Evolutionary conservation across 2,329 filamentous ascomycete species (phyloP).

Genomic region (Sclerotinia spermophila): DNA sequence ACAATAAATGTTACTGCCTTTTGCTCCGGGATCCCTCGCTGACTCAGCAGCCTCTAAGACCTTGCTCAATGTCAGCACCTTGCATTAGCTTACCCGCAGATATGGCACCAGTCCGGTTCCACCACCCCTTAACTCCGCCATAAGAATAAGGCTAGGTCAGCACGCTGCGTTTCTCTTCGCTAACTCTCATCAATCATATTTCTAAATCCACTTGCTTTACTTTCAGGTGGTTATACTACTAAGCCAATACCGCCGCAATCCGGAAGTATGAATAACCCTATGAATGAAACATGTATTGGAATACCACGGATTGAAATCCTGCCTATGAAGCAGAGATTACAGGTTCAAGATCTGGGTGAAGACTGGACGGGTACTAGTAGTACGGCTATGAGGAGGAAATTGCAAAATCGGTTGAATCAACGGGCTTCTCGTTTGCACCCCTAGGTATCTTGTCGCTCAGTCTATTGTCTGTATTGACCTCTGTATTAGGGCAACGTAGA

Average conservation of each 20-base stretch:
- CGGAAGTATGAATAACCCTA: background rate
- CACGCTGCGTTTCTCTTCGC: background rate
- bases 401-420: constrained; percentile 34
- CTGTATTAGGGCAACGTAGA: constrained; percentile 4
- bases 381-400: constrained; percentile 29
- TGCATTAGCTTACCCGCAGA: constrained; percentile 2
- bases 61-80: background rate
- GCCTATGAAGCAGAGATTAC: constrained; percentile 22
- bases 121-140: background rate
- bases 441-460: too few relatives aligned
- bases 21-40: background rate
- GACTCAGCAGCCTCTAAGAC: background rate
- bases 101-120: background rate
- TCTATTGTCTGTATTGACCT: background rate
- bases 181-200: background rate
- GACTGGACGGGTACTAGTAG: constrained; percentile 39
- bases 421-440: constrained; percentile 32
- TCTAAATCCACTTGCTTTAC: background rate
- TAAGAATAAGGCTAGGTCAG: background rate
- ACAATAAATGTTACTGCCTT: background rate
- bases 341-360: constrained; percentile 26
- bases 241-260: background rate
- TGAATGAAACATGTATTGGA: background rate
- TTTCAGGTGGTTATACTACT: background rate
- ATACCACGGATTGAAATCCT: constrained; percentile 21